Base-by-base conservation (phyloP, 1,139 yeast species). In the Protomyces arabidopsidicola region DNA sequence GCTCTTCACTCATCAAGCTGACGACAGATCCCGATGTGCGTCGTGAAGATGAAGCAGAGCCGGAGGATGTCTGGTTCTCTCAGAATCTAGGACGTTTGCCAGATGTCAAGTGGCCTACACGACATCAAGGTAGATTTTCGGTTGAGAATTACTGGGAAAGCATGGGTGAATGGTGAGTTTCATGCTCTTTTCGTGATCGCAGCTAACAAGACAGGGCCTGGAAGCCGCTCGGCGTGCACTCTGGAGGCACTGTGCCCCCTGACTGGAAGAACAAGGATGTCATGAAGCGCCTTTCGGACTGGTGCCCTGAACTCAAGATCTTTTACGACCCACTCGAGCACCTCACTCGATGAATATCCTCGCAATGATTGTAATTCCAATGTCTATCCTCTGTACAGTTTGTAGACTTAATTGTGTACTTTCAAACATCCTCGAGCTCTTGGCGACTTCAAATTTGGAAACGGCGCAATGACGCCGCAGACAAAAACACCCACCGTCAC, bases 61-160 rank as follows among this genome's bases (percentile, higher is more conserved):
- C 56, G 6, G 62, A 58, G 27, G 56, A 58, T n/a, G 62, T 58
- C 53, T 58, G 62, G 62, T 52, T 52, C 22, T 58, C 62, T 34
- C 36, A 27, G 31, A 34, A 45, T n/a, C 45, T 58, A 22, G 53
- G 45, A 2, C 52, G 42, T 9, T 39, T 51, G 31, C 56, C 62
- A 10, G 62, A 27, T 39, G 52, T 51, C 31, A 22, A 38, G n/a
- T 58, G 62, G 62, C 62, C 62, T 2, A 52, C 45, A 8, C 51
- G 51, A 42, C 62, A 58, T 42, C 62, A 58, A 34, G 62, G 56
- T n/a, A 39, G 53, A 24, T 58, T 58, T 34, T 51, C 56, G n/a
- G 62, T 58, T 16, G 62, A 58, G 24, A 58, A 58, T 42, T 51
- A 27, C 53, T 58, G 53, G 45, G 56, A 55, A 10, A 48, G 56